phyloP scores from a whole-genome alignment of 805 yeast species.

The Torulaspora quercuum region DNA sequence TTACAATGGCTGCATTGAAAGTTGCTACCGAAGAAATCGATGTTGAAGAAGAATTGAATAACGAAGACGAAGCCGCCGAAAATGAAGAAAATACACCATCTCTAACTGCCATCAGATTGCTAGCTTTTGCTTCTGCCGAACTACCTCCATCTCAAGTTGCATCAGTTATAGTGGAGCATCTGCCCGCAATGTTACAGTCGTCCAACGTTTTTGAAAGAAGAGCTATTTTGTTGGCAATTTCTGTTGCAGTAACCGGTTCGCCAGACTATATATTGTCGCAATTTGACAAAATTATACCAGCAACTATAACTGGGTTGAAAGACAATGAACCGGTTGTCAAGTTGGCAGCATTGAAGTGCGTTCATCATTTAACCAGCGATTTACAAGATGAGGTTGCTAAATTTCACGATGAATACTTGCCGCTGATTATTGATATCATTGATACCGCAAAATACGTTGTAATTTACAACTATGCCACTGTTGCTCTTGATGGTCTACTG shows the following conservation, averaged over 20 bases:
- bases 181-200: slow-evolving; percentile 56
- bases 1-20: slow-evolving; percentile 68
- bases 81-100: slow-evolving; percentile 85
- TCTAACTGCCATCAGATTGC: slow-evolving; percentile 71
- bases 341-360: slow-evolving; percentile 80
- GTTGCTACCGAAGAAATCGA: slow-evolving; percentile 83
- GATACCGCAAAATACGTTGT: slow-evolving; percentile 79
- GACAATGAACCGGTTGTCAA: slow-evolving; percentile 72
- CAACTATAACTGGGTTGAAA: slow-evolving; percentile 70
- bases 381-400: slow-evolving; percentile 82
- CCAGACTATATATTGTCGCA: slow-evolving; percentile 86
- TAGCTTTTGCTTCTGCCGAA: slow-evolving; percentile 73
- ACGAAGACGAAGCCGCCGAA: slow-evolving; percentile 86
- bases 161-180: slow-evolving; percentile 65
- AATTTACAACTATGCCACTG: slow-evolving; percentile 86
- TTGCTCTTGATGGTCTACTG: slow-evolving; percentile 84
- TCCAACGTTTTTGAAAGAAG: slow-evolving; percentile 75
- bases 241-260: slow-evolving; percentile 85
- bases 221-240: slow-evolving; percentile 78
- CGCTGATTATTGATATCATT: slow-evolving; percentile 80
- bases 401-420: slow-evolving; percentile 77
- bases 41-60: slow-evolving; percentile 66
- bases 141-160: slow-evolving; percentile 93
- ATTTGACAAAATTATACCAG: slow-evolving; percentile 66
- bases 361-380: slow-evolving; percentile 74